Evolutionary conservation across 768 basidiomycete species (phyloP).

Genomic region (Trametes punicea): DNA sequence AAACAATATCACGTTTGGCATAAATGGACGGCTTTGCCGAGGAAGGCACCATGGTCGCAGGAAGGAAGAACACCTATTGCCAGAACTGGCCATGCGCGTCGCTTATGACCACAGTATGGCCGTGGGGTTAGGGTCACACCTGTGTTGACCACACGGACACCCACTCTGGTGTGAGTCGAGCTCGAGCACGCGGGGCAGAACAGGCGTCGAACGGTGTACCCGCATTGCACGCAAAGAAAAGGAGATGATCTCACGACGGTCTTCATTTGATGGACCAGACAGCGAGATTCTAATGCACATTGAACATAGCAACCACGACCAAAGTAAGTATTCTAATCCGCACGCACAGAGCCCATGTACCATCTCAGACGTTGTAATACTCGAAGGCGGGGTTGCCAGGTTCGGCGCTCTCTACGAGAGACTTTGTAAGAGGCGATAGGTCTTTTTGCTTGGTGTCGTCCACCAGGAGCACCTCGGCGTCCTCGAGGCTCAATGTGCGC

Average conservation of each 20-base stretch:
- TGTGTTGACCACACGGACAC: background rate
- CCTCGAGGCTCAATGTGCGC: constrained; percentile 64
- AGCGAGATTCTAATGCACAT: constrained; percentile 14
- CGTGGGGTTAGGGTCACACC: background rate
- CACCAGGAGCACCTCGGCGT: constrained; percentile 68
- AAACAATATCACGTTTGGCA: background rate
- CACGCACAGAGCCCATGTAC: background rate
- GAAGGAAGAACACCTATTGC: background rate
- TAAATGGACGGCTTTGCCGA: constrained; percentile 4
- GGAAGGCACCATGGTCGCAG: constrained; percentile 6
- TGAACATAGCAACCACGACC: constrained; percentile 12
- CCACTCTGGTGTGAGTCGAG: no score
- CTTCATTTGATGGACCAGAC: background rate
- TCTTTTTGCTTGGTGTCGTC: constrained; percentile 61
- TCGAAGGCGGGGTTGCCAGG: constrained; percentile 86
- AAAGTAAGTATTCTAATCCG: constrained; percentile 9
- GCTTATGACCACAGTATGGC: background rate
- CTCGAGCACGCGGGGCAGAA: no score
- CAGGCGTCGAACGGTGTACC: no score
- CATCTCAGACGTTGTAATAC: constrained; percentile 65
- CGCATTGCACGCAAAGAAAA: no score
- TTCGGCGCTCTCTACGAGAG: constrained; percentile 80
- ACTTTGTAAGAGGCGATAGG: constrained; percentile 57
- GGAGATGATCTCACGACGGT: background rate
- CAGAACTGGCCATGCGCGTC: background rate